phyloP scores from a whole-genome alignment of 805 yeast species.

The Saturnispora sekii region DNA sequence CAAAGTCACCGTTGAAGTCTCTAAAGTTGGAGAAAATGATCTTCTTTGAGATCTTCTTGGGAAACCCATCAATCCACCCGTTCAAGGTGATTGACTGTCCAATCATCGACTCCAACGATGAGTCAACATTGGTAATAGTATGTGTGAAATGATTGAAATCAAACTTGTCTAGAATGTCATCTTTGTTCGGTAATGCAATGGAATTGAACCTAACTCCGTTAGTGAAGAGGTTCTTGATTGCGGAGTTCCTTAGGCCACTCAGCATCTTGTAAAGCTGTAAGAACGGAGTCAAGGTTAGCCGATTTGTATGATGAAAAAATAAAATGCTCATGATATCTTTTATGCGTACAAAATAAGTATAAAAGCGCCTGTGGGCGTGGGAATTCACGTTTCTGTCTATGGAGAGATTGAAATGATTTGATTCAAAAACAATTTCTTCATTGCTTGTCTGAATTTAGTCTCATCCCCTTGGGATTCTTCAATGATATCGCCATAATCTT shows the following conservation, averaged over 20 bases:
- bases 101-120: conserved; percentile 5
- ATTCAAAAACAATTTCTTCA: conserved; percentile 12
- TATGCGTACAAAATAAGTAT: conserved; percentile 1
- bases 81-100: conserved; percentile 39
- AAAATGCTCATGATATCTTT: background rate
- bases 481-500: conserved; percentile 23
- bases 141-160: conserved; percentile 22
- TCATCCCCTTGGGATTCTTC: conserved; percentile 16
- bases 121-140: conserved; percentile 17
- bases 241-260: background rate
- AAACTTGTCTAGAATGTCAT: conserved; percentile 20
- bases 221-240: background rate
- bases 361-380: background rate
- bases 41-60: conserved; percentile 54
- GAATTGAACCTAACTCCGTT: background rate
- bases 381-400: background rate
- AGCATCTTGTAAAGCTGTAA: background rate
- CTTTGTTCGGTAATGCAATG: conserved; percentile 15
- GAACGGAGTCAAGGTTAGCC: too few relatives aligned
- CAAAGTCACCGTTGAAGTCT: conserved; percentile 56
- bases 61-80: conserved; percentile 80
- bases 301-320: too few relatives aligned
- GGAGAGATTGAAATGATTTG: conserved; percentile 14
- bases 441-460: conserved; percentile 12
- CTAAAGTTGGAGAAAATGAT: conserved; percentile 67